Base-by-base conservation (phyloP, 1,284 basidiomycete genomes). In the Fomitopsis schrenkii region DNA sequence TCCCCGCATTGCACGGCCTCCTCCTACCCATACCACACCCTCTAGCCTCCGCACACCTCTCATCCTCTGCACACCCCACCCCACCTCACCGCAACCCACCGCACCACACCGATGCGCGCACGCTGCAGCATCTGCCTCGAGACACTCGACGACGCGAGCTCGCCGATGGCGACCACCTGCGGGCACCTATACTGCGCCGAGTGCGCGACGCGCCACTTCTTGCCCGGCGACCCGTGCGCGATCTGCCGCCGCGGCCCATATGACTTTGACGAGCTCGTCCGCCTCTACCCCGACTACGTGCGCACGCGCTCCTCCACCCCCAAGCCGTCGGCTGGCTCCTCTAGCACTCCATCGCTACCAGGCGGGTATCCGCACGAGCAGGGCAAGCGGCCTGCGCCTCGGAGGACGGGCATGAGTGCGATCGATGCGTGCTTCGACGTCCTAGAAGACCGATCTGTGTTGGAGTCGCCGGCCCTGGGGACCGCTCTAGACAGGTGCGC, bases 101-200 rank as follows among this genome's bases (percentile, higher is more conserved):
- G 22, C 26, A 22, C 26, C n/a, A 46, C 44, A 46, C 44, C 44
- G 10, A 35, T 53, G 44, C 42, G 22, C 42, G 42, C 58, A 14
- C 40, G 44, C 33, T 66, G 65, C 56, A 52, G 55, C 19, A 66
- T 66, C 28, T 66, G 65, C 40, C 44, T 63, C 15, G 65, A 66
- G 22, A 40, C 46, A 3, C 52, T 67, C 19, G 42, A 22, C 42
- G 42, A 45, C 8, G 38, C 53, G 19, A 15, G 12, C n/a, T 62
- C 54, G 15, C 62, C 61, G 15, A 46, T 61, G 19, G 55, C 63
- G 30, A 64, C 64, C 46, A 50, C 54, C 28, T 68, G 66, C 35
- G 65, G 65, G 12, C 65, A 68, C 53, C 54, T 68, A 28, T 68
- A 64, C 62, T 68, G 66, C 42, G 48, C 58, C 2, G 65, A 63